Conservation (phyloP, 306 rosid species). For the Trifolium repens region DNA sequence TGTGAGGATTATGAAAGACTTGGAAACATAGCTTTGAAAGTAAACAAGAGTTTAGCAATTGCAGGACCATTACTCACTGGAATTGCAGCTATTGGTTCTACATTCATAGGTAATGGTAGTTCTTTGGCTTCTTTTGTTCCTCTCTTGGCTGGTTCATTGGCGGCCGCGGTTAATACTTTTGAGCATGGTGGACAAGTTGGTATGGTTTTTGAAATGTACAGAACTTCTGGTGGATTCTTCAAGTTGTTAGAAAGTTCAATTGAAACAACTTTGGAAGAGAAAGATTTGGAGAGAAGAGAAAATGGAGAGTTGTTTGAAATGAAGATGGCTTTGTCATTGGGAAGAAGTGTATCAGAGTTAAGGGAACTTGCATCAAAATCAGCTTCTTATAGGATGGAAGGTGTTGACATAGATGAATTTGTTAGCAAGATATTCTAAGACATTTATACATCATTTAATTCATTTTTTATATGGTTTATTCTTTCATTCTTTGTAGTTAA, state of each 20-base stretch:
- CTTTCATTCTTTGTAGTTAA: neutral
- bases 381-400: slow-evolving; percentile 46
- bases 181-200: slow-evolving; percentile 80
- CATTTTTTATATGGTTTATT: neutral
- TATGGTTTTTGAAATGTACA: slow-evolving; percentile 77
- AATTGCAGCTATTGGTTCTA: slow-evolving; percentile 64
- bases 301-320: slow-evolving; percentile 61
- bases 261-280: slow-evolving; percentile 54
- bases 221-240: slow-evolving; percentile 63
- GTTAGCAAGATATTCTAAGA: slow-evolving; percentile 50
- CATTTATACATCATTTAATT: neutral
- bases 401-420: slow-evolving; percentile 59
- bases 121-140: slow-evolving; percentile 47
- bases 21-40: slow-evolving; percentile 64
- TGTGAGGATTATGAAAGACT: slow-evolving; percentile 66
- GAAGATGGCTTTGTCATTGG: slow-evolving; percentile 69
- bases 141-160: slow-evolving; percentile 63
- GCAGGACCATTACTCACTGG: slow-evolving; percentile 75
- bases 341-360: slow-evolving; percentile 67
- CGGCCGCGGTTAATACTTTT: slow-evolving; percentile 52
- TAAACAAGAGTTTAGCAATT: slow-evolving; percentile 63
- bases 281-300: slow-evolving; percentile 63
- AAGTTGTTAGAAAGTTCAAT: slow-evolving; percentile 49
- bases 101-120: slow-evolving; percentile 46
- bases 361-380: slow-evolving; percentile 62